A percentile compares a stretch with the other conserved stretches of the same genome.
Evolutionary conservation across 2,329 filamentous ascomycete species (phyloP).

Genomic region (Arthrobotrys musiformis): DNA sequence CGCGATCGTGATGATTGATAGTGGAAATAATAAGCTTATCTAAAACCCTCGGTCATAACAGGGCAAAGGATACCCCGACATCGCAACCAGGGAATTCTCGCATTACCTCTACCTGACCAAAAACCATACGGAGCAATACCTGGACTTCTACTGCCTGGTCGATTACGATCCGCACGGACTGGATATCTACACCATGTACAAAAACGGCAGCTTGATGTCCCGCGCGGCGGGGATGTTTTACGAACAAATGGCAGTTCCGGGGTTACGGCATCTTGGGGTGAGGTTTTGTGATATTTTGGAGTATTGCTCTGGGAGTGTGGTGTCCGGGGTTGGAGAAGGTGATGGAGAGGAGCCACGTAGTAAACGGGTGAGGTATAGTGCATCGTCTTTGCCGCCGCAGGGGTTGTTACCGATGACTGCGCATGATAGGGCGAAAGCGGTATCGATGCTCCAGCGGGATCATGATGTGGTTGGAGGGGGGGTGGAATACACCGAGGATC

Average conservation of each 20-base stretch:
- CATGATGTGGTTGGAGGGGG: neutral
- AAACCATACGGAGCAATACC: constrained; percentile 64
- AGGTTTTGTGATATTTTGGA: constrained; percentile 47
- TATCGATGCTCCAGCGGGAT: constrained; percentile 42
- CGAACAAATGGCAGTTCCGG: constrained; percentile 41
- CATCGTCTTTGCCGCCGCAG: constrained; percentile 16
- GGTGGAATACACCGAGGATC: constrained; percentile 28
- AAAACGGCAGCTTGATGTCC: constrained; percentile 74
- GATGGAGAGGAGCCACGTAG: constrained; percentile 8
- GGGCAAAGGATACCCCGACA: constrained; percentile 85
- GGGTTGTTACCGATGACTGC: constrained; percentile 39
- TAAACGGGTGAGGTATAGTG: constrained; percentile 30
- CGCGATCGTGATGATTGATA: neutral
- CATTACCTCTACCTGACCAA: constrained; percentile 66
- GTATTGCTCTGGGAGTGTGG: constrained; percentile 29
- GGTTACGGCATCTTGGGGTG: constrained; percentile 33
- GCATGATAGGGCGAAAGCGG: constrained; percentile 49
- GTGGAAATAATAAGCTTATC: constrained; percentile 17
- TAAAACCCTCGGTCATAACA: constrained; percentile 60
- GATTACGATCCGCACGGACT: constrained; percentile 83
- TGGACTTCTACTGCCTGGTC: constrained; percentile 72
- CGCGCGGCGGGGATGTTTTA: constrained; percentile 44
- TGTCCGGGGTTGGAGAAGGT: too few relatives aligned
- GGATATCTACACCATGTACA: constrained; percentile 78
- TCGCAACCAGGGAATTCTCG: constrained; percentile 75